Evolutionary conservation across 257 asterid genomes (phyloP).

Genomic region (Scutellaria galericulata): DNA sequence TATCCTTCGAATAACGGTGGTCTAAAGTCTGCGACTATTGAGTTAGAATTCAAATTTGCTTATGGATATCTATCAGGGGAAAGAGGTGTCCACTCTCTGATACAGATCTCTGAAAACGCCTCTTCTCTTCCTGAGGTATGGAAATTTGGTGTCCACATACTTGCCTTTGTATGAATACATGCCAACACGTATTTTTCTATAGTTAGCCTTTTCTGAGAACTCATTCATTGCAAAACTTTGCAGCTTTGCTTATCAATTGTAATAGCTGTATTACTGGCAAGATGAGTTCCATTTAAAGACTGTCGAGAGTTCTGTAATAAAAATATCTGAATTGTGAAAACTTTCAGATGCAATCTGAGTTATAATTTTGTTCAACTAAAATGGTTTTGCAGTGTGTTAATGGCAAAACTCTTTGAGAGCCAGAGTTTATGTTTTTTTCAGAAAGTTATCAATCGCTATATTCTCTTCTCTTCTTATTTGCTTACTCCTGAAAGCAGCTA

Average conservation of each 20-base stretch:
- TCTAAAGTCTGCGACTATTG: conserved; percentile 57
- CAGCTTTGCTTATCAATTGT: neutral
- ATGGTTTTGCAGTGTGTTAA: neutral
- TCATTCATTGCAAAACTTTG: neutral
- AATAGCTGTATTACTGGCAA: neutral
- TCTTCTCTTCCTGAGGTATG: conserved; percentile 55
- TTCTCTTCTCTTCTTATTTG: neutral
- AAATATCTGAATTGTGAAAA: neutral
- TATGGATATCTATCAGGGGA: conserved; percentile 80
- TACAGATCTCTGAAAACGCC: conserved; percentile 41
- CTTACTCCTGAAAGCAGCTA: conserved; percentile 4
- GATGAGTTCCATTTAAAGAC: neutral
- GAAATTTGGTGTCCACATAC: neutral
- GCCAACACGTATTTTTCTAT: neutral
- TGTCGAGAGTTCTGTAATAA: neutral
- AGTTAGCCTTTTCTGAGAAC: neutral
- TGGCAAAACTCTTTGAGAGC: too few species aligned
- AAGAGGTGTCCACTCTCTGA: conserved; percentile 69
- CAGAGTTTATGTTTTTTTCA: neutral
- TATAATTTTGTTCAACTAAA: neutral
- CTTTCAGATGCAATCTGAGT: neutral
- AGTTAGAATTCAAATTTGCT: conserved; percentile 70
- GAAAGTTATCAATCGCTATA: neutral
- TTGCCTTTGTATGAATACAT: neutral
- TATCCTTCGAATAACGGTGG: conserved; percentile 50